phyloP scores from a whole-genome alignment of 2,329 filamentous ascomycete genomes.

The Trichoderma polysporum region DNA sequence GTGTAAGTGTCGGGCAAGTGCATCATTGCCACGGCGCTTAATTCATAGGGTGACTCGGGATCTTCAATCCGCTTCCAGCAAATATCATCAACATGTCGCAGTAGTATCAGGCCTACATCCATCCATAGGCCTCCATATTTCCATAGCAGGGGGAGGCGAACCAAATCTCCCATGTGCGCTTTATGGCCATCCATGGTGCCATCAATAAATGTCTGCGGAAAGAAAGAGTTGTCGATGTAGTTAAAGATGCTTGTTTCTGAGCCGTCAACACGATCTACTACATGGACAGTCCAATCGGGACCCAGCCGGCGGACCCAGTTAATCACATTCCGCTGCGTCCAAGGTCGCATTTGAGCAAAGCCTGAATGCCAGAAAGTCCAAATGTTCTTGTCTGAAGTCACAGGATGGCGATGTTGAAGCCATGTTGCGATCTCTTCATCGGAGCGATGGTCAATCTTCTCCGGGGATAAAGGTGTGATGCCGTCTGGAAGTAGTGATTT shows the following conservation, averaged over 20 bases:
- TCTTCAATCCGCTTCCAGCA: constrained; percentile 44
- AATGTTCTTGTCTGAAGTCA: constrained; percentile 42
- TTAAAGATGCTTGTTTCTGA: constrained; percentile 38
- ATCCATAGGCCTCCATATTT: constrained; percentile 45
- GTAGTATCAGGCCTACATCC: constrained; percentile 43
- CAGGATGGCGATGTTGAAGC: constrained; percentile 32
- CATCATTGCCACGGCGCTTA: constrained; percentile 8
- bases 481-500: not conserved
- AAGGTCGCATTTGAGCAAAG: constrained; percentile 33
- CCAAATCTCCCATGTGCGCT: constrained; percentile 47
- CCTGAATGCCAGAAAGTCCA: constrained; percentile 46
- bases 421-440: constrained; percentile 34
- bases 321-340: constrained; percentile 38
- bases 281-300: constrained; percentile 40
- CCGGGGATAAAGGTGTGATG: not conserved
- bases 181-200: constrained; percentile 45
- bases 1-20: not conserved
- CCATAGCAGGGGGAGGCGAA: constrained; percentile 44
- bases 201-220: constrained; percentile 43
- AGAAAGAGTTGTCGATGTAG: constrained; percentile 36
- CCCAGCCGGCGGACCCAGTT: constrained; percentile 40
- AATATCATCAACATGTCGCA: constrained; percentile 42
- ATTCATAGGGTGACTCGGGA: constrained; percentile 36
- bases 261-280: constrained; percentile 38
- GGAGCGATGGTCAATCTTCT: constrained; percentile 27